These are phyloP conservation scores for Aurinia saxatilis DNA, from an alignment of 345 rosid species.

Conservation along the genomic window DNA sequence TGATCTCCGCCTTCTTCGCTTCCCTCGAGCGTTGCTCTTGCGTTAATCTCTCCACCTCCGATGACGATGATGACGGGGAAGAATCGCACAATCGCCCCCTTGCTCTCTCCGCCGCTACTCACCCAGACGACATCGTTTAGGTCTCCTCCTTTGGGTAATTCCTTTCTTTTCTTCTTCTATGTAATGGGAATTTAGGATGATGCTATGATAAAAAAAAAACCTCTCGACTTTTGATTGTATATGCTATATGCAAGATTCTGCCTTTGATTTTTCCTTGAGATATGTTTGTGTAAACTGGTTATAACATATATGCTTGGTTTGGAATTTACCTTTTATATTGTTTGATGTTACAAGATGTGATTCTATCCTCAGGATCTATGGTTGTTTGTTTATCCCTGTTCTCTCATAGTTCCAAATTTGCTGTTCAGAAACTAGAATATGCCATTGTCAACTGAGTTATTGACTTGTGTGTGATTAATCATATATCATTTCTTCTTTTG, in stretches of 20 bases:
- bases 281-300: neutral
- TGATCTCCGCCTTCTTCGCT: constrained; percentile 75
- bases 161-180: neutral
- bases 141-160: constrained; percentile 3
- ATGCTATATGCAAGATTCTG: neutral
- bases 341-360: too few species aligned
- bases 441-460: too few species aligned
- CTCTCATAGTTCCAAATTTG: too few species aligned
- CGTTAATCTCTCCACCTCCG: constrained; percentile 64
- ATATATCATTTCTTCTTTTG: too few species aligned
- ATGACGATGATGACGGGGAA: constrained; percentile 49
- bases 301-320: constrained; percentile 3
- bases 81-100: constrained; percentile 54
- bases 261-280: too few species aligned
- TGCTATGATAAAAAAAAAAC: neutral
- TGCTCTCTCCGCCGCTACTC: constrained; percentile 32
- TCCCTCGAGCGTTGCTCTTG: constrained; percentile 89
- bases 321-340: too few species aligned
- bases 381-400: too few species aligned
- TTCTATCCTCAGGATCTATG: too few species aligned
- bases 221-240: constrained; percentile 18
- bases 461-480: too few species aligned
- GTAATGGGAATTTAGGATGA: neutral
- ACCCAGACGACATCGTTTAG: constrained; percentile 26
- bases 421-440: too few species aligned